These are phyloP conservation scores for Turritis glabra DNA, from an alignment of 345 rosid species.

Conservation along the genomic window DNA sequence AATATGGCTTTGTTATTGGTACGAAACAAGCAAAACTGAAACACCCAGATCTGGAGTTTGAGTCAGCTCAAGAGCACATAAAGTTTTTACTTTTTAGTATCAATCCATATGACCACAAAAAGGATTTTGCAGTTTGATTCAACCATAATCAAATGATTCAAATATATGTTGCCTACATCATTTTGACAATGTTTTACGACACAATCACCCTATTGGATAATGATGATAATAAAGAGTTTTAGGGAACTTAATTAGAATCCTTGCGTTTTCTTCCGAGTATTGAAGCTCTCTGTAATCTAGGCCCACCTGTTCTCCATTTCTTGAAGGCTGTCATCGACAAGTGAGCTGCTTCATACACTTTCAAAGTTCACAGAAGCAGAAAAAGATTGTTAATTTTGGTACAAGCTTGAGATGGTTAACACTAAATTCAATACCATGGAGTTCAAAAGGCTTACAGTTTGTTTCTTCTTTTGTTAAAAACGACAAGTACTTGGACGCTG, in stretches of 20 bases:
- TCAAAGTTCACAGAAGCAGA: constrained; percentile 11
- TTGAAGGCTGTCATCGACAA: constrained; percentile 70
- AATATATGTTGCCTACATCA: background rate
- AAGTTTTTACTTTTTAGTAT: background rate
- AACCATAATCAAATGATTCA: background rate
- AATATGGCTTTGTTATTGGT: background rate
- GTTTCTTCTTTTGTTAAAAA: constrained; percentile 75
- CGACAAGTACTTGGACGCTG: constrained; percentile 58
- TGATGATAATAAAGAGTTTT: background rate
- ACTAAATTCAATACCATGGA: background rate
- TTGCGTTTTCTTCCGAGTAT: constrained; percentile 90
- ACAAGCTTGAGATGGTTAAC: background rate
- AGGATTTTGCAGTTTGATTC: background rate
- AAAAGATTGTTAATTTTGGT: background rate
- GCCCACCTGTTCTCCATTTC: constrained; percentile 89
- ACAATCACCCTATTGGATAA: background rate
- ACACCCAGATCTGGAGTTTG: background rate
- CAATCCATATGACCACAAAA: background rate
- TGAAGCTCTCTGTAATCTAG: constrained; percentile 81
- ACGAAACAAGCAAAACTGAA: background rate
- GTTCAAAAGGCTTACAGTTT: constrained; percentile 45
- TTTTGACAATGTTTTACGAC: background rate
- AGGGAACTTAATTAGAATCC: constrained; percentile 48
- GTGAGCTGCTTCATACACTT: constrained; percentile 85
- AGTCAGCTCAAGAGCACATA: background rate